phyloP scores from a whole-genome alignment of 768 basidiomycete species.

The Macrolepiota albuminosa region DNA sequence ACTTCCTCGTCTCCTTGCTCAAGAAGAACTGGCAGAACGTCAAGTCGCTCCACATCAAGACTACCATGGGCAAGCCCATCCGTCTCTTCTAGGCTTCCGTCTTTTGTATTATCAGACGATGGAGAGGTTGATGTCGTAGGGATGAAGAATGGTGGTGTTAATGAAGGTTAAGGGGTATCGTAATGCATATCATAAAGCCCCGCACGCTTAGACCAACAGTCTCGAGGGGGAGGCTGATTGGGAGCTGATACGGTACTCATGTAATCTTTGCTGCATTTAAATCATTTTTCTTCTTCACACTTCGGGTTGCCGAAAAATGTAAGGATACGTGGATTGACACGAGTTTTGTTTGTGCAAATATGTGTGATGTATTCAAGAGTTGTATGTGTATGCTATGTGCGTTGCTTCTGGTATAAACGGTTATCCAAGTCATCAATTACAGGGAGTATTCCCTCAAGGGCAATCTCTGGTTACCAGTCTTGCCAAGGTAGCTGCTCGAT shows the following conservation, averaged over 20 bases:
- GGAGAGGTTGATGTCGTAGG: constrained; percentile 11
- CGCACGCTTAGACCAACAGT: constrained; percentile 99
- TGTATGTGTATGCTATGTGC: neutral
- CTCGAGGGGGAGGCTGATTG: constrained; percentile 72
- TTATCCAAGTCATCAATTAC: neutral
- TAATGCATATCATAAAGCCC: constrained; percentile 93
- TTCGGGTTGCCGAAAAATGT: neutral
- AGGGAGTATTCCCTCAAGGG: neutral
- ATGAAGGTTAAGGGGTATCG: constrained; percentile 27
- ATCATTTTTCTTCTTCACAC: constrained; percentile 5
- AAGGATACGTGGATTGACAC: neutral
- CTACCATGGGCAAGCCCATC: constrained; percentile 98
- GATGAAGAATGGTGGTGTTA: constrained; percentile 14
- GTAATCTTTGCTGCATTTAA: constrained; percentile 1
- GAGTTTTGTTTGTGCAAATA: neutral
- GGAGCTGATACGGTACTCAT: constrained; percentile 67
- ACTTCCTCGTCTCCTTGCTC: constrained; percentile 98
- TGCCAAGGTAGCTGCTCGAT: neutral
- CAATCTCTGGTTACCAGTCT: neutral
- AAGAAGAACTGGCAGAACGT: constrained; percentile 99
- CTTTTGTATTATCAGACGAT: neutral
- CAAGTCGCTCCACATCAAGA: constrained; percentile 97
- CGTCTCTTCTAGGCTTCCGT: constrained; percentile 71
- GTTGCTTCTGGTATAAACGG: neutral
- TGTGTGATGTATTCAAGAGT: no score